These are phyloP conservation scores for Fulvia fulva DNA, from an alignment of 2,329 filamentous ascomycete species.

Conservation along the genomic window DNA sequence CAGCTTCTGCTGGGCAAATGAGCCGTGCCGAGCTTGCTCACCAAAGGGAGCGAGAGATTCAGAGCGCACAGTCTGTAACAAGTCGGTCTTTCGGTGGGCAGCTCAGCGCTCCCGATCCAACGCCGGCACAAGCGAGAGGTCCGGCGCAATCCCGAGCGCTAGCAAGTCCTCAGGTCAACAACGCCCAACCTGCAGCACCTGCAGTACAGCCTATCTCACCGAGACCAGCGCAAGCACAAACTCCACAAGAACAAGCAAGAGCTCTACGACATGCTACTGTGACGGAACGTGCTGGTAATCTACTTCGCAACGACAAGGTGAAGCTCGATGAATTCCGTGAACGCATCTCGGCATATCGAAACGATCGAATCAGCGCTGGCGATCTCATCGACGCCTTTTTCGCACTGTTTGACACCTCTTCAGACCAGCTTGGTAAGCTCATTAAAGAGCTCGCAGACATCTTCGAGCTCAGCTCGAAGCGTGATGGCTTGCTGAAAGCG, in stretches of 20 bases:
- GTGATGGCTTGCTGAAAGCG: slow-evolving; percentile 68
- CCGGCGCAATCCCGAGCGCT: slow-evolving; percentile 15
- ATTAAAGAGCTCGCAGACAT: slow-evolving; percentile 89
- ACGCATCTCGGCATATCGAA: slow-evolving; percentile 74
- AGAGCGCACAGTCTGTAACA: slow-evolving; percentile 76
- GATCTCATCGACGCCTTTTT: slow-evolving; percentile 86
- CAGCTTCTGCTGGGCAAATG: slow-evolving; percentile 73
- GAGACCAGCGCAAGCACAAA: slow-evolving; percentile 42
- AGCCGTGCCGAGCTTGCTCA: slow-evolving; percentile 85
- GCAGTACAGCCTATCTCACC: slow-evolving; percentile 31
- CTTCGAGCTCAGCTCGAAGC: slow-evolving; percentile 77
- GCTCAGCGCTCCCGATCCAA: slow-evolving; percentile 40
- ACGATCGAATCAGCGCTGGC: slow-evolving; percentile 63
- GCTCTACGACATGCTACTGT: slow-evolving; percentile 77
- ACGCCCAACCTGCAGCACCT: slow-evolving; percentile 38
- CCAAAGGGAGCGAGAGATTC: slow-evolving; percentile 86
- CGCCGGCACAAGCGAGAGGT: slow-evolving; percentile 27
- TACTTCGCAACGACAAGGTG: slow-evolving; percentile 70
- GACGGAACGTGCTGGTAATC: slow-evolving; percentile 74
- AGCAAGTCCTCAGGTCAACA: slow-evolving; percentile 33
- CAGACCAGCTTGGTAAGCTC: slow-evolving; percentile 78
- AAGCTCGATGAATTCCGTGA: slow-evolving; percentile 76
- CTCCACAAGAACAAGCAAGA: slow-evolving; percentile 76
- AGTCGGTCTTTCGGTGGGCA: slow-evolving; percentile 78
- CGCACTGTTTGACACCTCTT: slow-evolving; percentile 74